Evolutionary conservation across 805 yeast species (phyloP), one percentile per base, ranked within the genome.

Genomic region (Candida wancherniae): DNA sequence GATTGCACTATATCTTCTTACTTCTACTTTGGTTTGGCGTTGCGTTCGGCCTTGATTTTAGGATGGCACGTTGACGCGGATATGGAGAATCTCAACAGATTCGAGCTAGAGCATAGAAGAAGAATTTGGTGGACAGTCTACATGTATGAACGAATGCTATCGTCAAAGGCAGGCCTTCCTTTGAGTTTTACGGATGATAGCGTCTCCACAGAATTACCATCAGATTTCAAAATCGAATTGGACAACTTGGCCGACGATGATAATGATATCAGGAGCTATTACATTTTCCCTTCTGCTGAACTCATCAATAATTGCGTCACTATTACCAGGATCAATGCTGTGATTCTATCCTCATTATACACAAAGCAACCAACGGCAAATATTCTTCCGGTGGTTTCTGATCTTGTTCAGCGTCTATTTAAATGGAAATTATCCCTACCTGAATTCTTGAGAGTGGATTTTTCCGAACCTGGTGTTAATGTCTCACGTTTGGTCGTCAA

Each of bases 31-130:
- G 88, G 88, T 3, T 67, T 79, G 36, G 90, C 90, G 0, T 53
- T 83, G 21, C 63, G 88, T 36, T 77, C 88, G 0, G 77, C 86
- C 6, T 60, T 83, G 33, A 75, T 82, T 27, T 54, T 82, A 15
- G 94, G 94, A 2, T 71, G 81, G 77, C 94, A 83, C 53, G 92
- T 83, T 3, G 92, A 83, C 57, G 79, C 85, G 6, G 88, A 81
- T 37, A 75, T 76, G 44, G 85, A 77, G 40, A 55, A 62, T 17
- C 44, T 73, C 28, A 68, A 67, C 41, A 48, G 76, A 19, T 72
- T 67, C 44, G 78, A 74, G 38, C 50, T 74, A 36, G 80, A 74
- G 36, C 80, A 74, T 47, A 37, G 71, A 38, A 50, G 71, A 36
- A 48, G 71, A 33, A 54, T 66, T 9, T 66, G 71, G 71, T 66